Percentiles rank a stretch among this genome's conserved stretches.
Evolutionary conservation across 1,139 yeast species (phyloP).

Genomic region (Wickerhamomyces sp.): DNA sequence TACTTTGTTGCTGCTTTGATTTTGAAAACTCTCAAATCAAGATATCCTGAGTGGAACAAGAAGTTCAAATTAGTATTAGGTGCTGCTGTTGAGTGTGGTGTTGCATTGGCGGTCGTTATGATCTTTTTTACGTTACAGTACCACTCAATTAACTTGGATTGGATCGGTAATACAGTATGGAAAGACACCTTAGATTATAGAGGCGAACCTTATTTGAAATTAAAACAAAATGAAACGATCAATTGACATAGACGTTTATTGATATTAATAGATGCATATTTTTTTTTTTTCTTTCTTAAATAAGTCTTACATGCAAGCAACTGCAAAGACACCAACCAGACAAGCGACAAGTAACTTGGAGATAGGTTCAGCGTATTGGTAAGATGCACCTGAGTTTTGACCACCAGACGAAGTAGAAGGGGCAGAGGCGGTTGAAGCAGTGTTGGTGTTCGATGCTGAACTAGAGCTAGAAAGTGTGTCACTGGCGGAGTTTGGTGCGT

Average conservation of each 20-base stretch:
- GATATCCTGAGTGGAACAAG: constrained; percentile 33
- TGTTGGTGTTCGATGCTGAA: constrained; percentile 1
- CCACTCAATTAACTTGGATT: constrained; percentile 36
- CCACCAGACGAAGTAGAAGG: constrained; percentile 8
- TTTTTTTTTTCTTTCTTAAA: no score
- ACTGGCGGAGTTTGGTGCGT: constrained; percentile 5
- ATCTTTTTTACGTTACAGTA: constrained; percentile 47
- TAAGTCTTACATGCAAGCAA: neutral
- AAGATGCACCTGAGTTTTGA: neutral
- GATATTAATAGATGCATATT: neutral
- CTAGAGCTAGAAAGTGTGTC: constrained; percentile 3
- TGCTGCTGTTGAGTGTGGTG: constrained; percentile 54
- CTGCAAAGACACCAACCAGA: neutral
- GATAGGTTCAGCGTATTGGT: constrained; percentile 1
- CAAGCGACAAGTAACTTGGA: neutral
- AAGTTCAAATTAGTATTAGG: constrained; percentile 36
- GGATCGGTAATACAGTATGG: constrained; percentile 49
- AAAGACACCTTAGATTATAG: constrained; percentile 27
- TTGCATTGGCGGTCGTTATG: constrained; percentile 43
- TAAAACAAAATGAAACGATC: constrained; percentile 31
- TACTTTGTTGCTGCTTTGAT: constrained; percentile 42
- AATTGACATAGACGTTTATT: no score
- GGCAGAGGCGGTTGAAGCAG: constrained; percentile 5
- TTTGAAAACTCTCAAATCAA: constrained; percentile 23
- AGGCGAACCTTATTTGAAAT: constrained; percentile 25